Percentiles rank a stretch among this genome's conserved stretches.
Evolutionary conservation across 352 stramenopile genomes (phyloP).

Genomic region (Phytopythium aichiense): DNA sequence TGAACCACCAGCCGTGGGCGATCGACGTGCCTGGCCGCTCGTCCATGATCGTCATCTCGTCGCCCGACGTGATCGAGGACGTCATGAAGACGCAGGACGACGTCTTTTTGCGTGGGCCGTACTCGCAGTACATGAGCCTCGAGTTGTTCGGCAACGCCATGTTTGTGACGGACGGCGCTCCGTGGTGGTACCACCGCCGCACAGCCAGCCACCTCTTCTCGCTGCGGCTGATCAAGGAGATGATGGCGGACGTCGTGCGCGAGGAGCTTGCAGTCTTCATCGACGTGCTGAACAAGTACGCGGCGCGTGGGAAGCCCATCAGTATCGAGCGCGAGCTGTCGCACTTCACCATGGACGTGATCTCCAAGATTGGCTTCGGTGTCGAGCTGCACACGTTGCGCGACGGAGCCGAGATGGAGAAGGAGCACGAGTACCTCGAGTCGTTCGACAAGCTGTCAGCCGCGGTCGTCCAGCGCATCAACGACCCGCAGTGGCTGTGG

Average conservation of each 20-base stretch:
- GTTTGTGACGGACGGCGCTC: slow-evolving; percentile 23
- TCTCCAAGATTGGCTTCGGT: slow-evolving; percentile 19
- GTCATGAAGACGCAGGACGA: slow-evolving; percentile 11
- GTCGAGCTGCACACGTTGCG: slow-evolving; percentile 9
- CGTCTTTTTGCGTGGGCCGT: slow-evolving; percentile 4
- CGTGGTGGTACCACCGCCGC: slow-evolving; percentile 42
- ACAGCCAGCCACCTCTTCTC: slow-evolving; percentile 23
- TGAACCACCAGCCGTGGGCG: slow-evolving; percentile 20
- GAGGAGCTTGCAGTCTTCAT: slow-evolving; percentile 13
- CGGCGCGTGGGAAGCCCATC: slow-evolving; percentile 6
- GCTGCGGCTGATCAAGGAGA: slow-evolving; percentile 22
- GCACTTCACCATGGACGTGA: slow-evolving; percentile 21
- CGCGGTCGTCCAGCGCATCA: too few species aligned
- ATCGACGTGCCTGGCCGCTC: slow-evolving; percentile 10
- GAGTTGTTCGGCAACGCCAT: slow-evolving; percentile 19
- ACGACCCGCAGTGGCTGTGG: too few species aligned
- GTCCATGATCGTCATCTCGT: slow-evolving; percentile 9
- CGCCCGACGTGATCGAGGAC: slow-evolving; percentile 9
- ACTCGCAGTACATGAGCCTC: slow-evolving; percentile 5
- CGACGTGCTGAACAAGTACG: neutral
- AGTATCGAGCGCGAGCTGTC: slow-evolving; percentile 11
- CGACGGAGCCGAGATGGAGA: too few species aligned
- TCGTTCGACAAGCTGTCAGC: too few species aligned
- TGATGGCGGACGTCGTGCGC: slow-evolving; percentile 18
- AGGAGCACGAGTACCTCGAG: too few species aligned